phyloP scores from a whole-genome alignment of 257 asterid genomes.

The Capsicum baccatum region DNA sequence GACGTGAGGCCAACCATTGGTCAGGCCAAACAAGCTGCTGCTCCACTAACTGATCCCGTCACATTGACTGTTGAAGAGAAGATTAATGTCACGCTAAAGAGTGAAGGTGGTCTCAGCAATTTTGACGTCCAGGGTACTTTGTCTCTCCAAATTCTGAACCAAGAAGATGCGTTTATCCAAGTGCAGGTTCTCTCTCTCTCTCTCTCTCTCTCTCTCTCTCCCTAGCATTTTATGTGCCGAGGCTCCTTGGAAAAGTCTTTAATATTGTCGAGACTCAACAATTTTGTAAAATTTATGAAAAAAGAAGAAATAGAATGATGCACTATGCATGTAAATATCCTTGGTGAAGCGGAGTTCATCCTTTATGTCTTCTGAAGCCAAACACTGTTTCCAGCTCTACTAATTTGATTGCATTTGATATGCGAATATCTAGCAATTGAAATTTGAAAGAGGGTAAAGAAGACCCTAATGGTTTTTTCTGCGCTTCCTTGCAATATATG shows the following conservation, averaged over 20 bases:
- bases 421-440: slow-evolving; percentile 4
- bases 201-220: not conserved
- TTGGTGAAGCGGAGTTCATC: not conserved
- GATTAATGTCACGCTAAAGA: slow-evolving; percentile 69
- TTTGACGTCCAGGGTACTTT: slow-evolving; percentile 88
- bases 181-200: slow-evolving; percentile 70
- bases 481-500: slow-evolving; percentile 14
- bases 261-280: not conserved
- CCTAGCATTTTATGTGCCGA: not conserved
- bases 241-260: not conserved
- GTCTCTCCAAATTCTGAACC: slow-evolving; percentile 82
- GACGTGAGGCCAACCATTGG: slow-evolving; percentile 81
- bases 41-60: slow-evolving; percentile 83
- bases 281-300: not conserved
- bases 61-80: slow-evolving; percentile 86
- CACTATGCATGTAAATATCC: not conserved
- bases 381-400: slow-evolving; percentile 14
- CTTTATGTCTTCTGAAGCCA: slow-evolving; percentile 4
- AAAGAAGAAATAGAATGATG: not conserved
- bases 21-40: slow-evolving; percentile 70
- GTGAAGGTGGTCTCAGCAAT: slow-evolving; percentile 85
- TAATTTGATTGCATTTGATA: slow-evolving; percentile 24
- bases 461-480: slow-evolving; percentile 3
- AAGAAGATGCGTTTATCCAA: slow-evolving; percentile 86
- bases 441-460: not conserved